Conservation (phyloP, 208 protist genomes). For the Trypanosoma brucei region DNA sequence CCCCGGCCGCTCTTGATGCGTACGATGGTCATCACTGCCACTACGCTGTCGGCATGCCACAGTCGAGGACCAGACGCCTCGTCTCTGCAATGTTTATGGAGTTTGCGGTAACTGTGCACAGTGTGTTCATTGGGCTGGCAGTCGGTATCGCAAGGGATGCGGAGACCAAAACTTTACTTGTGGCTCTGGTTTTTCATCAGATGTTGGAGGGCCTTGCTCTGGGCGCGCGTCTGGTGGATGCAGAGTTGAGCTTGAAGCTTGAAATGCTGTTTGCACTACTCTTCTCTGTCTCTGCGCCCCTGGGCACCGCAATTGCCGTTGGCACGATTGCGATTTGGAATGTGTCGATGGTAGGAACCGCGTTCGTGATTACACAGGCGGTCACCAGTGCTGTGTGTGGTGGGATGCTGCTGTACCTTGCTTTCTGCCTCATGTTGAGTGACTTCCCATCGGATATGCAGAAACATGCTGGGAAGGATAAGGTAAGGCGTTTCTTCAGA, state of each 20-base stretch:
- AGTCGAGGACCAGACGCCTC: background rate
- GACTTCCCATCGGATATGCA: slow-evolving; percentile 54
- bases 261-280: slow-evolving; percentile 38
- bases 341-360: slow-evolving; percentile 22
- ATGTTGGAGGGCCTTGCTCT: slow-evolving; percentile 28
- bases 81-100: slow-evolving; percentile 26
- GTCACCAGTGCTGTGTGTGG: slow-evolving; percentile 41
- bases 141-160: slow-evolving; percentile 42
- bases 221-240: slow-evolving; percentile 19
- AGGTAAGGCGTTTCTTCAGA: slow-evolving; percentile 1
- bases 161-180: slow-evolving; percentile 14
- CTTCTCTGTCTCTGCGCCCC: slow-evolving; percentile 52
- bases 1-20: background rate
- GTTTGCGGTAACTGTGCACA: slow-evolving; percentile 55
- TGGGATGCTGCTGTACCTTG: slow-evolving; percentile 63
- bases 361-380: slow-evolving; percentile 41
- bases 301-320: slow-evolving; percentile 32
- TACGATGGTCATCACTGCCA: slow-evolving; percentile 1
- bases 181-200: slow-evolving; percentile 25
- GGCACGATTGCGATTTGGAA: slow-evolving; percentile 18
- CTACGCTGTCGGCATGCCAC: background rate
- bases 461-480: slow-evolving; percentile 2
- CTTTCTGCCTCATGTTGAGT: slow-evolving; percentile 37
- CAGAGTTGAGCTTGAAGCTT: slow-evolving; percentile 11
- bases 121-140: slow-evolving; percentile 56